Evolutionary conservation across 2,329 filamentous ascomycete species (phyloP).

Genomic region (Nemania sp.): DNA sequence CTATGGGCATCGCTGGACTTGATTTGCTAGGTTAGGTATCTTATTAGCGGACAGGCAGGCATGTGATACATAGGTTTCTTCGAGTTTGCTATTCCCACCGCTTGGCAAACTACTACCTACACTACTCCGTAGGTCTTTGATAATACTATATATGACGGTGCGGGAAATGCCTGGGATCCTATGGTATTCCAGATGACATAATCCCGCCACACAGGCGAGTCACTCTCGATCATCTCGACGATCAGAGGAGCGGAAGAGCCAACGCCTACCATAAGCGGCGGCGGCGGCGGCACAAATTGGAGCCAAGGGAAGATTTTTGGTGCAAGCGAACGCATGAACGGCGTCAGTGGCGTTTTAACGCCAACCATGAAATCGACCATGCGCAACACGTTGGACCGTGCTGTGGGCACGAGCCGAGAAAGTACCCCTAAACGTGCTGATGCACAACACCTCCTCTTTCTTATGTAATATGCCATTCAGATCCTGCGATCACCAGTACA

Average conservation of each 20-base stretch:
- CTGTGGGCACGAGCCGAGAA: background rate
- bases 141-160: too few species aligned
- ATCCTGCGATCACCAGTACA: background rate
- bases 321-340: background rate
- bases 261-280: background rate
- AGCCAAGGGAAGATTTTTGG: too few species aligned
- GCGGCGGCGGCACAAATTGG: too few species aligned
- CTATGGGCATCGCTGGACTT: too few species aligned
- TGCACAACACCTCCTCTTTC: background rate
- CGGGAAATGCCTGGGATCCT: background rate
- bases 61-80: too few species aligned
- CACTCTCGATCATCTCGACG: background rate
- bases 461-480: constrained; percentile 12
- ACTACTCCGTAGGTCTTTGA: too few species aligned
- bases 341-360: constrained; percentile 13
- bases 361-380: background rate
- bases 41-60: too few species aligned
- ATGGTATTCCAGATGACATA: constrained; percentile 13
- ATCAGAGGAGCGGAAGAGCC: background rate
- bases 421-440: background rate
- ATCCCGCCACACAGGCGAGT: constrained; percentile 11
- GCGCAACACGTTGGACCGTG: background rate
- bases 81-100: too few species aligned
- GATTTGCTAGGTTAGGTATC: too few species aligned
- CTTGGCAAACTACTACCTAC: background rate